These are phyloP conservation scores for Batrachochytrium dendrobatidis DNA, from an alignment of 371 early-diverging fungal genomes.

Conservation along the genomic window DNA sequence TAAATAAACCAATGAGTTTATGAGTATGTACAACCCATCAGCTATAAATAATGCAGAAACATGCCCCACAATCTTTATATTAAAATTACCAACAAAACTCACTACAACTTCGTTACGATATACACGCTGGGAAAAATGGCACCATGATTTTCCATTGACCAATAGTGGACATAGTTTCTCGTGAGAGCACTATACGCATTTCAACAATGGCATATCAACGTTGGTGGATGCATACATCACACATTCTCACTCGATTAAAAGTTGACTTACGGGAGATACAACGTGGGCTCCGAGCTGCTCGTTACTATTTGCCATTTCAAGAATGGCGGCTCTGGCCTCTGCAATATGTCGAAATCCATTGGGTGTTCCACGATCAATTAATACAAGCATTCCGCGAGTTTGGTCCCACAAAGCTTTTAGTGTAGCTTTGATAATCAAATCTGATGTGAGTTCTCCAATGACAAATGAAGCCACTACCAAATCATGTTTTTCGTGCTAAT, in stretches of 20 bases:
- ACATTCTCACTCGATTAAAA: too few species aligned
- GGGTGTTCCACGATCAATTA: conserved; percentile 85
- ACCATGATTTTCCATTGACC: conserved; percentile 54
- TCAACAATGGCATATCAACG: too few species aligned
- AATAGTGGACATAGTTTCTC: background rate
- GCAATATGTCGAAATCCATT: conserved; percentile 63
- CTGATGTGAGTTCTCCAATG: conserved; percentile 63
- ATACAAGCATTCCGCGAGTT: conserved; percentile 68
- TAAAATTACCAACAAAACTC: too few species aligned
- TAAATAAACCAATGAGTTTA: too few species aligned
- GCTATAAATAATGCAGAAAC: too few species aligned
- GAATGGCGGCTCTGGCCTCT: conserved; percentile 62
- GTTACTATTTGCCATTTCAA: conserved; percentile 25
- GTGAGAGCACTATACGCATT: background rate
- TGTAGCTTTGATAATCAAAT: conserved; percentile 53
- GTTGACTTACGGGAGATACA: conserved; percentile 57
- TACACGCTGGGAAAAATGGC: conserved; percentile 78
- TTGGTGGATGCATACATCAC: too few species aligned
- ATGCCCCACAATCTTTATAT: too few species aligned
- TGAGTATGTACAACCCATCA: too few species aligned
- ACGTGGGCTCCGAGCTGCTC: conserved; percentile 37
- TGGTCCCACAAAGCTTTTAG: conserved; percentile 70
- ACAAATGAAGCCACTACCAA: conserved; percentile 70
- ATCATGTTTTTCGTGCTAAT: conserved; percentile 31
- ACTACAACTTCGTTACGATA: conserved; percentile 62